Evolutionary conservation across 106 monocot species (phyloP), one percentile per base, ranked within the genome.

Genomic region (Alisma plantagoaquatica): DNA sequence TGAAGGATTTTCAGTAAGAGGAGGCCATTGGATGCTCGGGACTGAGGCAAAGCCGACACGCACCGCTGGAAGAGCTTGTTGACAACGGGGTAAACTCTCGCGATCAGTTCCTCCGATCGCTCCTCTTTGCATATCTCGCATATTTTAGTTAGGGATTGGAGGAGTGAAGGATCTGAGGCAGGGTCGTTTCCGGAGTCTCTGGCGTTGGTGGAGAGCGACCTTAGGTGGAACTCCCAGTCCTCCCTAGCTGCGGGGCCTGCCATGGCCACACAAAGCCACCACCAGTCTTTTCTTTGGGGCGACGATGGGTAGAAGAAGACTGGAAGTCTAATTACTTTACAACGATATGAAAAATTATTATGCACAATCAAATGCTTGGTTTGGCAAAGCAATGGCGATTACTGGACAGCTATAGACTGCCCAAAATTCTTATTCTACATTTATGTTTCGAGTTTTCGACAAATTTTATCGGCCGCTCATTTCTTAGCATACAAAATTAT

Each of bases 21-120:
- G 28, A 74, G 50, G 27, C 81, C 84, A 69, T 53, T 78, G 51
- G 94, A 69, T 31, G 78, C 61, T 56, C 66, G 74, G 1, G 93
- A 87, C 15, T 84, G 77, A 16, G 60, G 66, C 23, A 77, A 63
- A 16, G 74, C 74, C 1, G 68, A 48, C 30, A 81, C 59, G 19
- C 77, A 77, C 21, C 94, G 63, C 49, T 88, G 94, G 68, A 88
- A 96, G 49, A 96, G 75, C 75, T 96, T 96, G 73, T 83, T 81
- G 24, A 96, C 61, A 33, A 75, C 78, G 1, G 83, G 77, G 58
- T 87, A 84, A 15, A 84, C 77, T 35, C 88, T 65, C 10, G 88
- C 78, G 17, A 88, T 65, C 48, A 96, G 53, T 32, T 96, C 94
- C 67, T 84, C 88, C 59, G 77, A 81, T 20, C 33, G 59, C 30